Evolutionary conservation across 129 eudicot genomes (phyloP).

Genomic region (Kitagawia praeruptora): DNA sequence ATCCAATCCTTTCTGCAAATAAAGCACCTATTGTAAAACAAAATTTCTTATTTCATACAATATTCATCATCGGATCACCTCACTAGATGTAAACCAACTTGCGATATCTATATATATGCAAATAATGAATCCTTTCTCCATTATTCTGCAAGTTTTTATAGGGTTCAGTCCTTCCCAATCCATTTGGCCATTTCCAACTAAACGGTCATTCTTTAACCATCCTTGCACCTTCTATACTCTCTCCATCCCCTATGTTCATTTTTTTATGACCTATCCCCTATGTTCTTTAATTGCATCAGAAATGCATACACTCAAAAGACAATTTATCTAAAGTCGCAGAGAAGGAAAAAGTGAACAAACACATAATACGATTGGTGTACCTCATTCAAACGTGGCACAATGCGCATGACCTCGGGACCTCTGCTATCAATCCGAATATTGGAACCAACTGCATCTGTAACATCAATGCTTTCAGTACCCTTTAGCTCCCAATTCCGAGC

Average conservation of each 20-base stretch:
- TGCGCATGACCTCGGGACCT: constrained; percentile 99
- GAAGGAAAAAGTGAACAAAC: background rate
- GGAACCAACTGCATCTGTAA: constrained; percentile 98
- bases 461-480: constrained; percentile 96
- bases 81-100: no score
- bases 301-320: background rate
- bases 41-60: no score
- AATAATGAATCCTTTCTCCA: no score
- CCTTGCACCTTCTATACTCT: background rate
- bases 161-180: no score
- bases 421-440: constrained; percentile 95
- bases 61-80: no score
- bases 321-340: background rate
- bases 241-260: background rate
- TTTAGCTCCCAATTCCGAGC: constrained; percentile 99
- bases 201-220: background rate
- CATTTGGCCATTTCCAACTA: no score
- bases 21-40: no score
- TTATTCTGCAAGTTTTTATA: no score
- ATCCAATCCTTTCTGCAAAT: no score
- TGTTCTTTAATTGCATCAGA: background rate
- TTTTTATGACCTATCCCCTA: background rate
- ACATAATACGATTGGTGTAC: constrained; percentile 20
- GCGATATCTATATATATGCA: no score
- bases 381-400: constrained; percentile 91